Base-by-base conservation (phyloP, 768 basidiomycete genomes). In the Lactifluus subvellereus region DNA sequence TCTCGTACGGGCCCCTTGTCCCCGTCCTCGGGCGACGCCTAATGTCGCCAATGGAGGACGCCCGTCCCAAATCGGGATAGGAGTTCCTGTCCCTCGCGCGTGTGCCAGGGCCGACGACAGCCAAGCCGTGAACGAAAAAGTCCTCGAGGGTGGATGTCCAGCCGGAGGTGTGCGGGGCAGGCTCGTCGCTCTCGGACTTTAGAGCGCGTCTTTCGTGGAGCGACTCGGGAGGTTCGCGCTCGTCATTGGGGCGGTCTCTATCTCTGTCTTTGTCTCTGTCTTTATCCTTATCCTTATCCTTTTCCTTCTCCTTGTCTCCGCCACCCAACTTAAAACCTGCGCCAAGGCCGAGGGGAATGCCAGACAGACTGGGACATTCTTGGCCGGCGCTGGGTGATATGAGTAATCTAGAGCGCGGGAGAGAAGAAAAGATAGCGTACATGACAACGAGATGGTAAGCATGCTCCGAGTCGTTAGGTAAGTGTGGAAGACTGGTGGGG, bases 321-420 rank as follows among this genome's bases (percentile, higher is more conserved):
- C 57, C 82, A 81, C 61, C 82, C 78, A 86, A 77, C 70, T 85
- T 90, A 73, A 91, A 84, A 49, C 88, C 86, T 22, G 89, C 89
- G 43, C 86, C 87, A 8, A 91, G 74, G 13, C 86, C 89, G 82
- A 86, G 84, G 6, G 89, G 89, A 50, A 91, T 85, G 22, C 89
- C 88, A n/a, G 84, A 87, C 37, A 81, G 75, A n/a, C 86, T 88
- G 6, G 89, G 89, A 69, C 89, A 92, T 77, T 91, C 89, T 71
- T 92, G 89, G 32, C 89, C 89, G 11, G 80, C 81, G 52, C 80
- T 82, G 37, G 78, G 76, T 18, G 13, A 42, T 61, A 77, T 53
- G 77, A 66, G 40, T 57, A 33, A 57, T 69, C 11, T 10, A 53
- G 58, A 16, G 52, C 30, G 27, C 13, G 8, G n/a, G 7, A 30